Percentiles rank a stretch among this genome's conserved stretches.
Conservation (phyloP, 306 rosid genomes). For the Ormosia emarginata region DNA sequence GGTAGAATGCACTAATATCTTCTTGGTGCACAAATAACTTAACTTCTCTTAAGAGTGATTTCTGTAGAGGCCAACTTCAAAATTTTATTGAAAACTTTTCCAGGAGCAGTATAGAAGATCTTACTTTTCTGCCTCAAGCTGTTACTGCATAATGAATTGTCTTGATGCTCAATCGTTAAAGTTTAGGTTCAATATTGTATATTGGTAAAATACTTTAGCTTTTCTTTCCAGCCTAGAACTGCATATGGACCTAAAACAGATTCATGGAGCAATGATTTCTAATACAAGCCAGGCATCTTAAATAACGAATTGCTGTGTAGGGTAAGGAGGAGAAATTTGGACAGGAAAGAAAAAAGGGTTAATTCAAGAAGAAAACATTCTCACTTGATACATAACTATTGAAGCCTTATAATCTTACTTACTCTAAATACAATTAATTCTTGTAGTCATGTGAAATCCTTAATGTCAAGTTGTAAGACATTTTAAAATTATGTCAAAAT, state of each 20-base stretch:
- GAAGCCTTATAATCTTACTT: background rate
- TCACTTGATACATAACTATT: background rate
- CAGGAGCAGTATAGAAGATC: background rate
- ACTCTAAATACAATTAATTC: background rate
- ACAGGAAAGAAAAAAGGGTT: background rate
- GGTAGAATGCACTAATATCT: background rate
- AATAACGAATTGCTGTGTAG: background rate
- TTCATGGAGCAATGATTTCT: background rate
- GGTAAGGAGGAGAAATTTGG: background rate
- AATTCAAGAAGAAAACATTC: background rate
- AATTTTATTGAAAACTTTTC: background rate
- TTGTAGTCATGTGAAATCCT: background rate
- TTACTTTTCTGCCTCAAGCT: background rate
- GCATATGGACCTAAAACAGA: background rate
- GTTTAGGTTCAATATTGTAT: background rate
- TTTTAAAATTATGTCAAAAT: background rate
- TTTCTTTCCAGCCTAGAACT: background rate
- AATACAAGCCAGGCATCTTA: background rate
- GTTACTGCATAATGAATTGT: background rate
- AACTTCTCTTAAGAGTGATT: background rate
- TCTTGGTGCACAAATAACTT: background rate
- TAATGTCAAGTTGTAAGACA: background rate
- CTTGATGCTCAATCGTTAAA: background rate
- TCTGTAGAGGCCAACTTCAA: background rate
- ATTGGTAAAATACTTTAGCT: background rate